phyloP scores from a whole-genome alignment of 73 alveolate genomes.

The Blepharisma japonicum region DNA sequence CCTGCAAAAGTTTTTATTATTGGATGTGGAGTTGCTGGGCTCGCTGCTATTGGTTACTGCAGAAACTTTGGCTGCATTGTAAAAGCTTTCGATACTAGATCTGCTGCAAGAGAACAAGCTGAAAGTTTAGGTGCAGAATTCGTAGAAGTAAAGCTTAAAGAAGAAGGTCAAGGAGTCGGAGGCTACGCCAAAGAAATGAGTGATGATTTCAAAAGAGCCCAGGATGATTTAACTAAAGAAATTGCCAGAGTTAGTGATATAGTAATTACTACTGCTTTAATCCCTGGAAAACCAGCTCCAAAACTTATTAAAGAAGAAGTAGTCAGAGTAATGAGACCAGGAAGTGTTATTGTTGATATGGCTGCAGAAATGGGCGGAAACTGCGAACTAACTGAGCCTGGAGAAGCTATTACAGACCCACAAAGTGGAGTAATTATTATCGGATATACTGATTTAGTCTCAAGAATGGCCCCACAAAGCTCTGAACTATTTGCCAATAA shows the following conservation, averaged over 20 bases:
- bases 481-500: constrained; percentile 16
- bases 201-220: constrained; percentile 45
- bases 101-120: constrained; percentile 52
- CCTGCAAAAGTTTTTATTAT: constrained; percentile 82
- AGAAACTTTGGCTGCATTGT: constrained; percentile 52
- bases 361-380: constrained; percentile 58
- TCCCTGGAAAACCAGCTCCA: constrained; percentile 47
- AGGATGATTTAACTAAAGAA: constrained; percentile 40
- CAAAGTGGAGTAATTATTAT: constrained; percentile 47
- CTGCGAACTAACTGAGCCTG: constrained; percentile 44
- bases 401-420: constrained; percentile 26
- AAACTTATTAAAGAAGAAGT: constrained; percentile 23
- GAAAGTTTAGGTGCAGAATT: constrained; percentile 77
- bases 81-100: constrained; percentile 61
- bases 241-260: constrained; percentile 59
- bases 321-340: constrained; percentile 37
- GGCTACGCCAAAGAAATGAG: constrained; percentile 53
- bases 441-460: constrained; percentile 62
- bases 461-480: constrained; percentile 51
- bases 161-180: constrained; percentile 52
- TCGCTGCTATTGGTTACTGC: constrained; percentile 52
- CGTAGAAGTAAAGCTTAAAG: constrained; percentile 60
- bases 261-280: constrained; percentile 55
- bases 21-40: constrained; percentile 68
- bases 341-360: constrained; percentile 43